A percentile compares a stretch with the other conserved stretches of the same genome.
Evolutionary conservation across 805 yeast genomes (phyloP).

Genomic region (Wickerhamiella siamensis): DNA sequence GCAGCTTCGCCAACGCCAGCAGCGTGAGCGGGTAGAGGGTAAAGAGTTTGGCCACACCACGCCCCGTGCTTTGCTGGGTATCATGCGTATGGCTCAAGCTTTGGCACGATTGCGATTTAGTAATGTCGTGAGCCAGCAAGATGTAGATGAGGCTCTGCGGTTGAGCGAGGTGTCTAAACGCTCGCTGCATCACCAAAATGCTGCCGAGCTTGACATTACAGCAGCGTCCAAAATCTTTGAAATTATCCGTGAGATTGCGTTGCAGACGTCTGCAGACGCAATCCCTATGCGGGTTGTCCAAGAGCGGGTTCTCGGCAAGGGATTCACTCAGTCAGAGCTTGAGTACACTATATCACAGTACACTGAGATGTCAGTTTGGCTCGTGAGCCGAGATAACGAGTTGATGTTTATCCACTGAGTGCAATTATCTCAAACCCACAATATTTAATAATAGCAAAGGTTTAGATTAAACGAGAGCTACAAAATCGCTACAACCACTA

Average conservation of each 20-base stretch:
- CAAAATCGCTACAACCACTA: no score
- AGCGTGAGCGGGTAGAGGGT: conserved; percentile 40
- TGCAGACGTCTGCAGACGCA: conserved; percentile 21
- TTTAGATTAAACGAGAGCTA: background rate
- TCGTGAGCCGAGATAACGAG: conserved; percentile 55
- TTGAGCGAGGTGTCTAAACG: conserved; percentile 76
- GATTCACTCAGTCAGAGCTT: conserved; percentile 69
- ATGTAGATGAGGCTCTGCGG: conserved; percentile 92
- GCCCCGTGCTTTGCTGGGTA: conserved; percentile 85
- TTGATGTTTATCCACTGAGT: conserved; percentile 11
- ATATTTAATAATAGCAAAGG: background rate
- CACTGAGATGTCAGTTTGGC: conserved; percentile 59
- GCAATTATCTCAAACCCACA: background rate
- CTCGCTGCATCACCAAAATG: conserved; percentile 41
- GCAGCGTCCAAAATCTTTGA: conserved; percentile 57
- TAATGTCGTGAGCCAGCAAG: conserved; percentile 52
- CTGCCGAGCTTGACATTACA: conserved; percentile 42
- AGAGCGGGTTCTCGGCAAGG: conserved; percentile 59
- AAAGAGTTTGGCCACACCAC: conserved; percentile 84
- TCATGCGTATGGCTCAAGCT: conserved; percentile 87
- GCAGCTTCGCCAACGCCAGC: conserved; percentile 83
- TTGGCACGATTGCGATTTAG: conserved; percentile 79
- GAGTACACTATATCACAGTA: conserved; percentile 65
- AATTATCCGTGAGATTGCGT: conserved; percentile 42
- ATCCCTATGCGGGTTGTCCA: conserved; percentile 38